phyloP scores from a whole-genome alignment of 1,284 basidiomycete genomes.

The Cryptococcus amylolentus region DNA sequence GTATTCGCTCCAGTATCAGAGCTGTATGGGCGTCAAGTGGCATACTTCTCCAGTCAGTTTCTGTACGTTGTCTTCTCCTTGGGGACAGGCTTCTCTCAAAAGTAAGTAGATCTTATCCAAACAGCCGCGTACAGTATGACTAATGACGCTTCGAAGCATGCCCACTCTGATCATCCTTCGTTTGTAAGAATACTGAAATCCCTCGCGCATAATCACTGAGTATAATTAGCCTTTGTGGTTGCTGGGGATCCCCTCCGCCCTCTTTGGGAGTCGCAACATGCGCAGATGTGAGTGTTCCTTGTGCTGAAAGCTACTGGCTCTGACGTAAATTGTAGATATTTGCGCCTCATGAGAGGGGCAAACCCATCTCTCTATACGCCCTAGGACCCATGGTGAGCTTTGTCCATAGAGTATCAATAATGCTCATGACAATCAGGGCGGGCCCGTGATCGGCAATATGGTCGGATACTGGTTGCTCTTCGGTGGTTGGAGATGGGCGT shows the following conservation, averaged over 20 bases:
- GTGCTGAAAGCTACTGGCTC: neutral
- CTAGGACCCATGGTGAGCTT: slow-evolving; percentile 40
- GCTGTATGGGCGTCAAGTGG: slow-evolving; percentile 50
- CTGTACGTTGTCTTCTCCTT: slow-evolving; percentile 45
- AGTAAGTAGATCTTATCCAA: slow-evolving; percentile 21
- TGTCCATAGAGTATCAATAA: neutral
- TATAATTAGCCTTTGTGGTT: slow-evolving; percentile 37
- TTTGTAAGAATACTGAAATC: slow-evolving; percentile 24
- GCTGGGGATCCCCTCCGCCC: slow-evolving; percentile 42
- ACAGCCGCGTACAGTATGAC: neutral
- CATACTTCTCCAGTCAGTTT: slow-evolving; percentile 40
- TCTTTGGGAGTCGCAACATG: slow-evolving; percentile 47
- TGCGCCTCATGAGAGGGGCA: slow-evolving; percentile 38
- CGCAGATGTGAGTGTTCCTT: slow-evolving; percentile 36
- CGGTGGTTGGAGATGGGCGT: slow-evolving; percentile 46
- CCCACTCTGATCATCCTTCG: slow-evolving; percentile 38
- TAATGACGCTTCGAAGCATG: slow-evolving; percentile 23
- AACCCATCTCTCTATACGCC: slow-evolving; percentile 44
- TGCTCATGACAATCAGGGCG: slow-evolving; percentile 18
- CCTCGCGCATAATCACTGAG: too few species aligned
- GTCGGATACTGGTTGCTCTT: slow-evolving; percentile 46
- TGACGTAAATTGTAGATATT: slow-evolving; percentile 25
- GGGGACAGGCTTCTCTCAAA: slow-evolving; percentile 37
- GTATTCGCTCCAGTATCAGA: slow-evolving; percentile 52
- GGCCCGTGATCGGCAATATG: slow-evolving; percentile 45